phyloP scores from a whole-genome alignment of 2,329 filamentous ascomycete genomes.

The Pseudocercospora fuligena region DNA sequence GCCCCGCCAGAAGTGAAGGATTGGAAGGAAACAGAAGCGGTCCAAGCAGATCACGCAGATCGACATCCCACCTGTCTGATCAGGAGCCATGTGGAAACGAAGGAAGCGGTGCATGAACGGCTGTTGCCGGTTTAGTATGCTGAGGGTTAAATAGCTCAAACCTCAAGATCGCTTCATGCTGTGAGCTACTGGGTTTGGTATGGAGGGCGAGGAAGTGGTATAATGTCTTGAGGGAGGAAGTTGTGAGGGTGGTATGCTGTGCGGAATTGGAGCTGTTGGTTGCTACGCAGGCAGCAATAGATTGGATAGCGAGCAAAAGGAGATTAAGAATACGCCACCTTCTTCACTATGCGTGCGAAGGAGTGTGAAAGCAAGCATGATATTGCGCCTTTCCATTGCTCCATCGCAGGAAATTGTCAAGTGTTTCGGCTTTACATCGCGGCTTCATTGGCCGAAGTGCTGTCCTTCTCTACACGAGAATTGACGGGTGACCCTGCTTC shows the following conservation, averaged over 20 bases:
- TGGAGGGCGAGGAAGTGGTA: no score
- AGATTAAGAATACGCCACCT: background rate
- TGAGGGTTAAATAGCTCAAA: background rate
- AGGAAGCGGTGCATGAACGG: background rate
- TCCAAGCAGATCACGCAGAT: background rate
- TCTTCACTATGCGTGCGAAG: constrained; percentile 1
- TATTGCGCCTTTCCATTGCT: background rate
- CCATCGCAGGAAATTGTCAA: background rate
- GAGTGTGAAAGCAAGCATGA: background rate
- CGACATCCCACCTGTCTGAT: background rate
- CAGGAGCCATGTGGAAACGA: background rate
- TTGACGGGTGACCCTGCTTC: background rate
- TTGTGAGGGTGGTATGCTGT: no score
- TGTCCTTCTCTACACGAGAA: no score
- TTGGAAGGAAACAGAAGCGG: background rate
- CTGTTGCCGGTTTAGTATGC: background rate
- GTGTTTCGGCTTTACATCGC: background rate
- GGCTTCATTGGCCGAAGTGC: no score
- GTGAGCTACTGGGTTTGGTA: no score
- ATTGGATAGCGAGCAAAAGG: background rate
- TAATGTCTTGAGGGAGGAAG: no score
- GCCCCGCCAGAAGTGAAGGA: background rate
- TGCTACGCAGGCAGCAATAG: background rate
- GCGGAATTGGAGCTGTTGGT: background rate
- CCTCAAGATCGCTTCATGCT: no score